Conservation (phyloP, 345 rosid genomes). For the Sisymbrium irio region DNA sequence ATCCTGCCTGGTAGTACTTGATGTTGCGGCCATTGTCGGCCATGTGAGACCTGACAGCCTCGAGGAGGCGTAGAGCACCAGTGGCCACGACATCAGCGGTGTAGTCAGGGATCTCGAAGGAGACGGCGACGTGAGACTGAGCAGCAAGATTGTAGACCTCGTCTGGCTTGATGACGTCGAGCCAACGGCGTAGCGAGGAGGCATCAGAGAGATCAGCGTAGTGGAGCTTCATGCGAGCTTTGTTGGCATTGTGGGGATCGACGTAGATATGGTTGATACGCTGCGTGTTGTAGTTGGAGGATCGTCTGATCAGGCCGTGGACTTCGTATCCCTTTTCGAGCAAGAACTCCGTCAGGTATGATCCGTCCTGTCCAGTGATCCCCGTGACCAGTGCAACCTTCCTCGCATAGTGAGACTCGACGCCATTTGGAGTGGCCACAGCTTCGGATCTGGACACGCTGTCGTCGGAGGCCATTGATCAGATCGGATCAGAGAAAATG, state of each 20-base stretch:
- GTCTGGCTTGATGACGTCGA: constrained; percentile 77
- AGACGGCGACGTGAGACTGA: constrained; percentile 92
- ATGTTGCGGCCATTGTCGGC: constrained; percentile 54
- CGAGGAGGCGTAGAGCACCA: constrained; percentile 87
- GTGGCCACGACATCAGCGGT: constrained; percentile 96
- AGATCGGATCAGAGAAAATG: constrained; percentile 10
- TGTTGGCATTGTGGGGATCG: constrained; percentile 88
- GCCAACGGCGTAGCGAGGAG: constrained; percentile 96
- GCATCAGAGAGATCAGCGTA: constrained; percentile 86
- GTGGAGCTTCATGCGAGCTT: constrained; percentile 88
- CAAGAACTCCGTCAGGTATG: constrained; percentile 86
- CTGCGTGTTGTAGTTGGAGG: constrained; percentile 97
- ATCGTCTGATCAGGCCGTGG: constrained; percentile 89
- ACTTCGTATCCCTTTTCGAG: constrained; percentile 77
- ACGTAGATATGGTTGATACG: constrained; percentile 94
- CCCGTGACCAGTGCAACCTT: constrained; percentile 85
- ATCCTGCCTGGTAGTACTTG: constrained; percentile 81
- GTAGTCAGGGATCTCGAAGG: constrained; percentile 96
- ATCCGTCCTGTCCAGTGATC: constrained; percentile 96
- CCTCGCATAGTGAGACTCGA: constrained; percentile 21
- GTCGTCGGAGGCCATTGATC: constrained; percentile 40
- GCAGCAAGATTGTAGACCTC: constrained; percentile 97
- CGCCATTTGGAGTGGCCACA: constrained; percentile 35
- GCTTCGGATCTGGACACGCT: constrained; percentile 40
- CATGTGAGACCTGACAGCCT: constrained; percentile 89